Conservation (phyloP, 2,329 filamentous ascomycete species). For the Diaporthe aspalathi region DNA sequence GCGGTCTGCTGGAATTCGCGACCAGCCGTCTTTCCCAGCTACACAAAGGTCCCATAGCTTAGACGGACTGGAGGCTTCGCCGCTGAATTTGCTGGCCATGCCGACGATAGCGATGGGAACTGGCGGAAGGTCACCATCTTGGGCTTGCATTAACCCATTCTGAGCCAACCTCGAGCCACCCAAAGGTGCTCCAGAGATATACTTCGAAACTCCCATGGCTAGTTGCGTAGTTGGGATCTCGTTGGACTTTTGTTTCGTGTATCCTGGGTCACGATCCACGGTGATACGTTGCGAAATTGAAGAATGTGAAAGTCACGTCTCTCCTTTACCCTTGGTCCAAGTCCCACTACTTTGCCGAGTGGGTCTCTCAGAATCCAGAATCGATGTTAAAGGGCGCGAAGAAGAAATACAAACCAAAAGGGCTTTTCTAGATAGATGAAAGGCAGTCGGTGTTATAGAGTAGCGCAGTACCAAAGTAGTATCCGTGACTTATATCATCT, state of each 20-base stretch:
- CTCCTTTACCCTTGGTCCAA: too few species aligned
- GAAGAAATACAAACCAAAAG: not conserved
- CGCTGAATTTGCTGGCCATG: not conserved
- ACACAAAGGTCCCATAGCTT: not conserved
- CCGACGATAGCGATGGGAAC: not conserved
- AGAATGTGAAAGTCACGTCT: too few species aligned
- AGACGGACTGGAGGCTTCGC: not conserved
- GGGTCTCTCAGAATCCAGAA: not conserved
- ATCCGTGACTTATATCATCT: not conserved
- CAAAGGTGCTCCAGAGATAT: not conserved
- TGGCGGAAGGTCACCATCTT: too few species aligned
- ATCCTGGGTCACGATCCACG: too few species aligned
- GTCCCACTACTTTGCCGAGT: too few species aligned
- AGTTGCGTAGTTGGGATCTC: not conserved
- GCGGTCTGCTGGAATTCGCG: not conserved
- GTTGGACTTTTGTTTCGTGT: too few species aligned
- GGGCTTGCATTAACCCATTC: too few species aligned
- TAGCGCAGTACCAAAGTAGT: not conserved
- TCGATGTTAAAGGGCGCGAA: not conserved
- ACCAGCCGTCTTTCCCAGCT: not conserved
- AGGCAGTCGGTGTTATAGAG: not conserved
- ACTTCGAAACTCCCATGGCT: not conserved
- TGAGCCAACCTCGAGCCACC: too few species aligned
- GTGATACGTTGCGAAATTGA: too few species aligned
- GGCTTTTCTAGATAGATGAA: not conserved